These are phyloP conservation scores for Aristolochia fimbriata DNA, from an alignment of 164 flowering plant species.

Conservation along the genomic window DNA sequence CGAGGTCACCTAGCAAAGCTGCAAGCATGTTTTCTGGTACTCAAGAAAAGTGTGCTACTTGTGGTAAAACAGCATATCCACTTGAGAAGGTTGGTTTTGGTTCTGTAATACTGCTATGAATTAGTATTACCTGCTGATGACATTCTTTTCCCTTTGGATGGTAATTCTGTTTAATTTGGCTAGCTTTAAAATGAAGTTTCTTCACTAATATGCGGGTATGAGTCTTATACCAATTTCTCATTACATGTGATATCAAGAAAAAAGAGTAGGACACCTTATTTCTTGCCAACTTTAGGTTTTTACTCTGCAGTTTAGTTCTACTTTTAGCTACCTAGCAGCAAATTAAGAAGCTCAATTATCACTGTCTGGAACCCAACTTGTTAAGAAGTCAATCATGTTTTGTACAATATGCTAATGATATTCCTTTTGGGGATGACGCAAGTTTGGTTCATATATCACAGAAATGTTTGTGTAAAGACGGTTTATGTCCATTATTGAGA, in stretches of 20 bases:
- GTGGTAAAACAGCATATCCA: constrained; percentile 98
- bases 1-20: constrained; percentile 91
- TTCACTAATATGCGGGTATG: background rate
- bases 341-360: no score
- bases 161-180: background rate
- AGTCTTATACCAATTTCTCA: background rate
- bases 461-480: no score
- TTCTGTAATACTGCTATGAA: background rate
- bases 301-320: no score
- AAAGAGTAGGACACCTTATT: no score
- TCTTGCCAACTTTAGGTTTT: no score
- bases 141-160: background rate
- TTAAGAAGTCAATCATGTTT: no score
- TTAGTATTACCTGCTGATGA: background rate
- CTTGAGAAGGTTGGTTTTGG: constrained; percentile 26
- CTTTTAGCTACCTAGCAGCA: no score
- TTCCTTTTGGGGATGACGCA: no score
- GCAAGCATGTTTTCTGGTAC: constrained; percentile 97
- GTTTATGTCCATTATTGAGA: no score
- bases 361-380: no score
- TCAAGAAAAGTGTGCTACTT: constrained; percentile 95
- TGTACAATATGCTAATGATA: no score
- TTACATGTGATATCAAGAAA: background rate
- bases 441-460: no score
- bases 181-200: background rate